A percentile compares a stretch with the other conserved stretches of the same genome.
Conservation (phyloP, 2,329 filamentous ascomycete genomes). For the Rutstroemia sp. region DNA sequence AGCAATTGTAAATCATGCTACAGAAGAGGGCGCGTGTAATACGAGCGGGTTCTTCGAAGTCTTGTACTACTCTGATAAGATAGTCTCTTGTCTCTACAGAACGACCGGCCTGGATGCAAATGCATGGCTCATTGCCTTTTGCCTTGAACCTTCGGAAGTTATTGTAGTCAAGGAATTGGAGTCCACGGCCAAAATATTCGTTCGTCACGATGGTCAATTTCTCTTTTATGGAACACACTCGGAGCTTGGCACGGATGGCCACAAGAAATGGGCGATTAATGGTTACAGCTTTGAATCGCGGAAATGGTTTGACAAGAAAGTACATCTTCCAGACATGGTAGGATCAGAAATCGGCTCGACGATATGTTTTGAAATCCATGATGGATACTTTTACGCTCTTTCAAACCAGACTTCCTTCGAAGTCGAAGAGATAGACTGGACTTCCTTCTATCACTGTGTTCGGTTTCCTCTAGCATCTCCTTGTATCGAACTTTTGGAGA, state of each 20-base stretch:
- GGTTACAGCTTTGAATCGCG: constrained; percentile 40
- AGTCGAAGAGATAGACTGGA: constrained; percentile 56
- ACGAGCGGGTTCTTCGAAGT: constrained; percentile 42
- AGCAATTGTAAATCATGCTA: constrained; percentile 31
- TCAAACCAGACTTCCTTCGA: constrained; percentile 58
- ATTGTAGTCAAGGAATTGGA: constrained; percentile 36
- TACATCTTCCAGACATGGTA: constrained; percentile 50
- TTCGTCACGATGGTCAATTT: constrained; percentile 53
- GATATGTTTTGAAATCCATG: constrained; percentile 64
- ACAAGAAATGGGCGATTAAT: constrained; percentile 55
- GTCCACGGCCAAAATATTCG: constrained; percentile 53
- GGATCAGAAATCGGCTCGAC: constrained; percentile 59
- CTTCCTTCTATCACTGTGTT: constrained; percentile 61
- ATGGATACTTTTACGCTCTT: constrained; percentile 59
- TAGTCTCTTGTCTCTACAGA: constrained; percentile 51
- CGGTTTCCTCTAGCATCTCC: constrained; percentile 50
- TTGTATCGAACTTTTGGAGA: constrained; percentile 33
- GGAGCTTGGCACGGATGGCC: constrained; percentile 42
- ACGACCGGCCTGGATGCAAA: constrained; percentile 32
- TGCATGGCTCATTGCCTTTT: constrained; percentile 48
- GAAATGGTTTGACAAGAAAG: constrained; percentile 35
- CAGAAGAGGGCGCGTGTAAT: constrained; percentile 31
- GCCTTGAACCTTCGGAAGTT: constrained; percentile 34
- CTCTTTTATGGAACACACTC: constrained; percentile 62
- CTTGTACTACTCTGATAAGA: constrained; percentile 48